Evolutionary conservation across 2,329 filamentous ascomycete genomes (phyloP).

Genomic region (Clarireedia monteithiana): DNA sequence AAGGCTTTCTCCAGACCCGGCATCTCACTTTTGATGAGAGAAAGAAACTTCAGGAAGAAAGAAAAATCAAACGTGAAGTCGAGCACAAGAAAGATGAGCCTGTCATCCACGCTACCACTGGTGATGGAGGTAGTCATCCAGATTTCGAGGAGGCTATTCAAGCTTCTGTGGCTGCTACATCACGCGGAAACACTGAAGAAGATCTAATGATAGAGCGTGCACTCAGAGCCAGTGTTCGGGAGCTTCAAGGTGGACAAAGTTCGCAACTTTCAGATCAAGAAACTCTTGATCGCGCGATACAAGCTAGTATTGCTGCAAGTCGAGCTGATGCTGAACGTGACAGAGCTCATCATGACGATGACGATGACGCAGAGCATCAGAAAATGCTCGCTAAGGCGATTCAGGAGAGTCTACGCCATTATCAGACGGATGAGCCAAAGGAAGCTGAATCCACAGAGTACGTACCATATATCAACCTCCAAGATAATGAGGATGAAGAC

Average conservation of each 20-base stretch:
- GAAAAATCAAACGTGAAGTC: conserved; percentile 30
- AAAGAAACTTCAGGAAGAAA: conserved; percentile 42
- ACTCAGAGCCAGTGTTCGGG: conserved; percentile 62
- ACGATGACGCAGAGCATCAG: conserved; percentile 48
- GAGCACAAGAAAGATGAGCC: conserved; percentile 22
- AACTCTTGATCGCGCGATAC: conserved; percentile 40
- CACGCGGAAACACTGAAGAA: conserved; percentile 59
- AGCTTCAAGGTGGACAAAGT: conserved; percentile 37
- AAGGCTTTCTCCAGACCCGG: conserved; percentile 43
- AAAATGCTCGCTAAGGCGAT: conserved; percentile 48
- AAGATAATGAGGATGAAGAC: conserved; percentile 15
- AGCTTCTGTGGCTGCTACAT: conserved; percentile 61
- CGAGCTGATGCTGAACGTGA: not conserved
- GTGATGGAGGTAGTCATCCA: conserved; percentile 35
- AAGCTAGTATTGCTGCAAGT: conserved; percentile 35
- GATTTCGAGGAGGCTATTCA: conserved; percentile 68
- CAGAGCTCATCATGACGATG: conserved; percentile 10
- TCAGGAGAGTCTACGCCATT: conserved; percentile 38
- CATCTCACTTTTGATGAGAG: conserved; percentile 43
- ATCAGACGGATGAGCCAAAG: conserved; percentile 5
- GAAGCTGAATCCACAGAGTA: not conserved
- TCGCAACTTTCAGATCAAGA: conserved; percentile 29
- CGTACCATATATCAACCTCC: not conserved
- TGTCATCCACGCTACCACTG: not conserved
- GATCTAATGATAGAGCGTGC: conserved; percentile 66